Evolutionary conservation across 2,329 filamentous ascomycete genomes (phyloP), one percentile per base, ranked within the genome.

Genomic region (Neonectria sp.): DNA sequence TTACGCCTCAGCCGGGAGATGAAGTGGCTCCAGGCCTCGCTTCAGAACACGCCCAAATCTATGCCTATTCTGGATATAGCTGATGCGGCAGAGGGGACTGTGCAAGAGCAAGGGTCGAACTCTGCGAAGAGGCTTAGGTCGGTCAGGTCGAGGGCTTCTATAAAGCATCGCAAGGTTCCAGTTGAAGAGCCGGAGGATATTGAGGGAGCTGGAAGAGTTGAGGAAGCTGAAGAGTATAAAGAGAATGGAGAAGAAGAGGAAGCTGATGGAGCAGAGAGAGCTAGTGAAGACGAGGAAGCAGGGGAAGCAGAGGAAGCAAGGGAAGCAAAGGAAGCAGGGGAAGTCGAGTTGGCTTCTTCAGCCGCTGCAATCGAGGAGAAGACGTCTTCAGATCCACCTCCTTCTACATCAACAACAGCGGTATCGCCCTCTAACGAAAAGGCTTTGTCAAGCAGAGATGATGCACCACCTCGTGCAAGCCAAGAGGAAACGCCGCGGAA

Each of bases 11-110:
- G 55, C 12, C 58, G 37, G 9, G 68, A 74, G 29, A 52, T 75
- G 7, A 71, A 51, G 49, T 73, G 63, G 70, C 69, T 69, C 15
- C 67, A 60, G 40, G 69, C 64, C 45, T 69, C 64, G 43, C 65
- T 55, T 5, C 66, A 60, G 4, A 62, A 67, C n/a, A 48, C 57
- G 4, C 31, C 49, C 27, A 45, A 27, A 15, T 31, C 43, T 24
- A 33, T 17, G 48, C 25, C 31, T 33, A 4, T n/a, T 33, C 6
- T 37, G 4, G 27, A 46, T 4, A 1, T 24, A 24, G 6, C 31
- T 25, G n/a, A 13, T 6, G 9, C 31, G n/a, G 31, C 31, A 24
- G n/a, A 53, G 9, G 51, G 4, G 48, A 31, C n/a, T 53, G 17
- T 31, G 2, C 51, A 53, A 24, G 31, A 35, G 9, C 31, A 53